phyloP scores from a whole-genome alignment of 2,329 filamentous ascomycete species.

The Beauveria varroae region DNA sequence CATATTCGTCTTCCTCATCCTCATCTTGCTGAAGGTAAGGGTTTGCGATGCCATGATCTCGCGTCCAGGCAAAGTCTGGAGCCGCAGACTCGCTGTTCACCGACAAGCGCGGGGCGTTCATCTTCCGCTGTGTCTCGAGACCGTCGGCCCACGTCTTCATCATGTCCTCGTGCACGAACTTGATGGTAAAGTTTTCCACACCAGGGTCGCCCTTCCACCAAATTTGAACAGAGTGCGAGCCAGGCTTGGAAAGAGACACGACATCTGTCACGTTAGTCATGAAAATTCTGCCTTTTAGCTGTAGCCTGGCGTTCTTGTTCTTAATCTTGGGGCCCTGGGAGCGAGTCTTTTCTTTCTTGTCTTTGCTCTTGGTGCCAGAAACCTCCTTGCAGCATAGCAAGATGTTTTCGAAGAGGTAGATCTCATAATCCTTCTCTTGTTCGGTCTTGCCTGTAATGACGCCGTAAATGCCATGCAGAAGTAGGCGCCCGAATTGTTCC shows the following conservation, averaged over 20 bases:
- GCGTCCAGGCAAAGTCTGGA: slow-evolving; percentile 76
- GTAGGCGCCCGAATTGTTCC: slow-evolving; percentile 81
- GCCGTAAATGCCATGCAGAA: slow-evolving; percentile 84
- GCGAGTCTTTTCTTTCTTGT: slow-evolving; percentile 61
- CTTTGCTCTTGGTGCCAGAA: slow-evolving; percentile 73
- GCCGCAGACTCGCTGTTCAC: slow-evolving; percentile 42
- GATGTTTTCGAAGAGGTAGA: slow-evolving; percentile 94
- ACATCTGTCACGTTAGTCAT: slow-evolving; percentile 98
- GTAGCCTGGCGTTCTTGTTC: slow-evolving; percentile 70
- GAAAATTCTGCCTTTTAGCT: slow-evolving; percentile 95
- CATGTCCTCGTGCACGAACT: slow-evolving; percentile 81
- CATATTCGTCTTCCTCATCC: slow-evolving; percentile 52
- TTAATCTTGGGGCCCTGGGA: slow-evolving; percentile 48
- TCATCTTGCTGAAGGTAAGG: slow-evolving; percentile 65
- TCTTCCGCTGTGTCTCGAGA: slow-evolving; percentile 68
- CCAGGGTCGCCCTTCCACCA: slow-evolving; percentile 97
- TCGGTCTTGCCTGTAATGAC: slow-evolving; percentile 87
- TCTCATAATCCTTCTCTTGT: slow-evolving; percentile 94
- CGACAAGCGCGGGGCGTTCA: slow-evolving; percentile 43
- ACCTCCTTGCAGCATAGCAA: slow-evolving; percentile 95
- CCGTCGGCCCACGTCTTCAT: slow-evolving; percentile 88
- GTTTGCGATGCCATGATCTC: slow-evolving; percentile 65
- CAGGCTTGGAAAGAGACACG: slow-evolving; percentile 78
- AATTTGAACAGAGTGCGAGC: slow-evolving; percentile 91
- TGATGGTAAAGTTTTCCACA: slow-evolving; percentile 93